Evolutionary conservation across 495 filamentous ascomycete species (phyloP), one percentile per base, ranked within the genome.

Genomic region (Annulohypoxylon stygium): DNA sequence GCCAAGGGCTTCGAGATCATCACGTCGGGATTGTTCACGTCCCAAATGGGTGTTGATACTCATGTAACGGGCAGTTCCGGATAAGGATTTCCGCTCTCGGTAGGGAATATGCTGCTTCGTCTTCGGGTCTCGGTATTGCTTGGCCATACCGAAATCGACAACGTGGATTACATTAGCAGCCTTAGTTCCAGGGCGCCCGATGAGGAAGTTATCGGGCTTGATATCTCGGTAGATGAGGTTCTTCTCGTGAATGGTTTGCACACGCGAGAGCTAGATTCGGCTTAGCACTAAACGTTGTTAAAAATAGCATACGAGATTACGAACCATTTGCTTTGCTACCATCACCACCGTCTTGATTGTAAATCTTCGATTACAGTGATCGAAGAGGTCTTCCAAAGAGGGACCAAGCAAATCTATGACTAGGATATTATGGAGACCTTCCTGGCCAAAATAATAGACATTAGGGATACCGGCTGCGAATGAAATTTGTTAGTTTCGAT

Each of bases 91-190:
- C 63, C 97, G 91, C 84, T 99, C 96, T 76, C 96, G 89, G 80
- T 99, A 99, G 10, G 96, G 96, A 75, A 98, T 99, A 83, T 99
- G 96, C 80, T 99, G 96, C 83, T 98, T 98, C 51, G 96, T 97
- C 86, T 98, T 98, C 63, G 97, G 97, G 73, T 99, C 96, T 58
- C 96, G 90, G 79, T 99, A 99, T 81, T 98, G 96, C 84, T 99
- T 99, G 50, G 97, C 96, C 96, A 99, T 99, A 76, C 96, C 96
- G 77, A 99, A 99, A 82, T 99, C 96, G 66, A 99, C 95, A 23
- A 98, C 97, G 75, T 99, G 96, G 75, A 99, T 98, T 54, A 99
- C 95, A 82, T 97, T 98, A 78, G 95, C 93, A 7, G 93, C 86
- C 84, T 99, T 99, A 54, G 93, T 92, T 73, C 88, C 89, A 0